Conservation (phyloP, 1,139 yeast genomes). For the Yamadazyma membranifaciens region DNA sequence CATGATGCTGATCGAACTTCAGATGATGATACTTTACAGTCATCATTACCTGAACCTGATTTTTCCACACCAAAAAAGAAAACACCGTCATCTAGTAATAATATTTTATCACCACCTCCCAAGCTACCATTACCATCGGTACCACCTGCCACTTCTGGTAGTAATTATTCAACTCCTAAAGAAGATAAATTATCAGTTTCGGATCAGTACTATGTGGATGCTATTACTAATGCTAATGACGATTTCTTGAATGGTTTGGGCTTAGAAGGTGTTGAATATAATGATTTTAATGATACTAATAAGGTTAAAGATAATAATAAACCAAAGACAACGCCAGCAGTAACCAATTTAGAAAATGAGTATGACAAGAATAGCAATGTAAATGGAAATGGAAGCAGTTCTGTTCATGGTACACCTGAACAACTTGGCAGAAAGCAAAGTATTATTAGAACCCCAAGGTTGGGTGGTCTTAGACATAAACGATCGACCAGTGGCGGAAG, state of each 20-base stretch:
- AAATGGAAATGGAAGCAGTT: constrained; percentile 2
- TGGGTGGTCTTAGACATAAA: constrained; percentile 39
- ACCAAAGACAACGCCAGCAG: constrained; percentile 30
- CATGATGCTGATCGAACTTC: constrained; percentile 3
- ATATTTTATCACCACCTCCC: constrained; percentile 34
- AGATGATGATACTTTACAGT: constrained; percentile 7
- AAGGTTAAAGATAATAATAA: constrained; percentile 9
- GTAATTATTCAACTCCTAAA: constrained; percentile 20
- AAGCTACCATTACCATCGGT: constrained; percentile 28
- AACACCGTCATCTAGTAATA: constrained; percentile 4
- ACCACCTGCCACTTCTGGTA: constrained; percentile 7
- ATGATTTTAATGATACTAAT: constrained; percentile 12
- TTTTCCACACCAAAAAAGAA: constrained; percentile 20
- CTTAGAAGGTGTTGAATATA: constrained; percentile 36
- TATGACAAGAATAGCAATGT: constrained; percentile 9
- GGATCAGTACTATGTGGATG: constrained; percentile 15
- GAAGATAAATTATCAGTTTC: constrained; percentile 13
- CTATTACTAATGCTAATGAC: constrained; percentile 15
- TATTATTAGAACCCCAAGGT: constrained; percentile 30
- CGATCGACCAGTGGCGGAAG: constrained; percentile 38
- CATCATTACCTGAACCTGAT: constrained; percentile 11
- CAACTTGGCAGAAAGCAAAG: constrained; percentile 25
- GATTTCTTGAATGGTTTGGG: constrained; percentile 39
- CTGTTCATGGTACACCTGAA: constrained; percentile 5
- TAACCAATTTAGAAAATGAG: constrained; percentile 36